Percentiles rank a stretch among this genome's conserved stretches.
These are phyloP conservation scores for Fragaria vesca DNA, from an alignment of 306 rosid species.

Conservation along the genomic window DNA sequence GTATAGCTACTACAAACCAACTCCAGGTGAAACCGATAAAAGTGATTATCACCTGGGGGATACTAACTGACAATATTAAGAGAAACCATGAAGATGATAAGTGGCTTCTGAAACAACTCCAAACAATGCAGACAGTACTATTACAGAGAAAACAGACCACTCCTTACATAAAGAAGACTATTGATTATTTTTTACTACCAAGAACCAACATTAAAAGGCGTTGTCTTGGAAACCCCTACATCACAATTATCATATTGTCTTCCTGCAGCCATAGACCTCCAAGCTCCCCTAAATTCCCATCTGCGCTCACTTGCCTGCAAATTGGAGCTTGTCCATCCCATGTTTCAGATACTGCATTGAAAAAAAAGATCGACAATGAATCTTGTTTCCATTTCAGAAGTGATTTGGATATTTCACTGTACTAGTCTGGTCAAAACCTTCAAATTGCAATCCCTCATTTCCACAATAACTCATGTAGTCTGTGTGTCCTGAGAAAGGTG, in stretches of 20 bases:
- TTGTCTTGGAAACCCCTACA: slow-evolving; percentile 49
- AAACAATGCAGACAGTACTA: slow-evolving; percentile 14
- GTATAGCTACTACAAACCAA: slow-evolving; percentile 32
- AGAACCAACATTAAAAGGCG: slow-evolving; percentile 87
- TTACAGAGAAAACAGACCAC: slow-evolving; percentile 13
- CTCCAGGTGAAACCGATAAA: slow-evolving; percentile 52
- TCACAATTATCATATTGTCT: slow-evolving; percentile 31
- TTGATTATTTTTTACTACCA: slow-evolving; percentile 45
- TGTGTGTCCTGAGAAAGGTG: slow-evolving; percentile 49
- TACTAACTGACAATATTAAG: slow-evolving; percentile 16
- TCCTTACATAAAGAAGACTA: slow-evolving; percentile 22
- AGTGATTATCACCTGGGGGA: slow-evolving; percentile 44
- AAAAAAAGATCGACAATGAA: slow-evolving; percentile 22
- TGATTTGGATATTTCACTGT: slow-evolving; percentile 39
- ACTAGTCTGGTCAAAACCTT: slow-evolving; percentile 47
- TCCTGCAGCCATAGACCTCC: slow-evolving; percentile 28
- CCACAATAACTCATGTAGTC: slow-evolving; percentile 46
- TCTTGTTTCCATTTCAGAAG: slow-evolving; percentile 39
- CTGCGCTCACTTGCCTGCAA: slow-evolving; percentile 38
- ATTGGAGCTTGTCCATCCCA: slow-evolving; percentile 28
- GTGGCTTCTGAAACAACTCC: slow-evolving; percentile 8
- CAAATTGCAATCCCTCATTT: slow-evolving; percentile 50
- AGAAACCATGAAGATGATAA: slow-evolving; percentile 6
- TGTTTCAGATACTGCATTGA: slow-evolving; percentile 28
- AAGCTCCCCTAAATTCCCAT: slow-evolving; percentile 26